Conservation (phyloP, 805 yeast species). For the Ogataea corticis region DNA sequence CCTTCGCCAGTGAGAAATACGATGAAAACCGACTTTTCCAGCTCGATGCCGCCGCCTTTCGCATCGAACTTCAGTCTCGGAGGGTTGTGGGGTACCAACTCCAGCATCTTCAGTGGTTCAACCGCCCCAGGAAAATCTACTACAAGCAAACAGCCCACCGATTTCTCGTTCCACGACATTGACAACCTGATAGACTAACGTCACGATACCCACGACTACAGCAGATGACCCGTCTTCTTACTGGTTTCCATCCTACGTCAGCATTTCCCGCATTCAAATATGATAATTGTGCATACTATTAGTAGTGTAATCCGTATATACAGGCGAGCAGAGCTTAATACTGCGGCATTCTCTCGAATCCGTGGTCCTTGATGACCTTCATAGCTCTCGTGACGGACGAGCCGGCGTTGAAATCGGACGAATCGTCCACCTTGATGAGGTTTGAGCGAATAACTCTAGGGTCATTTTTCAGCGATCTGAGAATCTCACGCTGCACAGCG, state of each 20-base stretch:
- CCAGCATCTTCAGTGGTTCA: neutral
- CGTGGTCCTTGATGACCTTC: slow-evolving; percentile 24
- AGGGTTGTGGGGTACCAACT: slow-evolving; percentile 1
- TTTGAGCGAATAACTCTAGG: slow-evolving; percentile 87
- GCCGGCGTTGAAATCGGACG: slow-evolving; percentile 53
- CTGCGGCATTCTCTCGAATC: slow-evolving; percentile 17
- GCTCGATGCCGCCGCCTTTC: neutral
- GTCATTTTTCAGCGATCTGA: slow-evolving; percentile 77
- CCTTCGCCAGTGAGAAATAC: slow-evolving; percentile 16
- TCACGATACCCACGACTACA: neutral
- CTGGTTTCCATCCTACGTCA: neutral
- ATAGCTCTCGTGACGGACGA: slow-evolving; percentile 53
- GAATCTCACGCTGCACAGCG: slow-evolving; percentile 81
- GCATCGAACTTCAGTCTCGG: neutral
- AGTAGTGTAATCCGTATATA: slow-evolving; percentile 2
- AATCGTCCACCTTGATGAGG: slow-evolving; percentile 62
- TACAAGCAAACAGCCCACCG: neutral
- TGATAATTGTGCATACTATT: slow-evolving; percentile 3
- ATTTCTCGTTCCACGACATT: slow-evolving; percentile 21
- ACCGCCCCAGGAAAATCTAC: neutral
- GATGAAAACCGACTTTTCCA: neutral
- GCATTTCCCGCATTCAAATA: neutral
- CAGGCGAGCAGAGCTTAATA: slow-evolving; percentile 2
- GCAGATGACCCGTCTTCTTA: too few species aligned
- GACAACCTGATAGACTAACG: slow-evolving; percentile 22